Percentiles rank a stretch among this genome's conserved stretches.
phyloP scores from a whole-genome alignment of 257 asterid species.

The Striga asiatica region DNA sequence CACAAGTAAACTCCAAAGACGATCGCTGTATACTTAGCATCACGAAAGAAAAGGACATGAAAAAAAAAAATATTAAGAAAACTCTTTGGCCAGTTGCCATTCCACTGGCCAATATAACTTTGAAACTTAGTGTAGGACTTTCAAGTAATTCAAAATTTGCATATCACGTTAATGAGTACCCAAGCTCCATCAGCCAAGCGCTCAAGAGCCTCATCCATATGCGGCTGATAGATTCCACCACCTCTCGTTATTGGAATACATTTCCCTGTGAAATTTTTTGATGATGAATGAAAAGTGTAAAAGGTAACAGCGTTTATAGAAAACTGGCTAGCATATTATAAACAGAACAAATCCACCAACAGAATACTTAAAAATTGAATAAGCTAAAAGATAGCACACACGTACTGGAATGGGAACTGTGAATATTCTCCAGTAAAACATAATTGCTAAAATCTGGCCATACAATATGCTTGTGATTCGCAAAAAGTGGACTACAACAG shows the following conservation, averaged over 20 bases:
- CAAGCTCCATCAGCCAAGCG: conserved; percentile 78
- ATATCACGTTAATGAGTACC: conserved; percentile 36
- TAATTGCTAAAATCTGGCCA: not conserved
- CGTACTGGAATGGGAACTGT: conserved; percentile 3
- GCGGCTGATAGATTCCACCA: conserved; percentile 91
- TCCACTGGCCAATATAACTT: too few relatives aligned
- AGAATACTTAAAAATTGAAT: conserved; percentile 7
- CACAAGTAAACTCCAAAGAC: too few relatives aligned
- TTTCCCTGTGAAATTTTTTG: conserved; percentile 52
- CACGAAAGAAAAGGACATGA: too few relatives aligned
- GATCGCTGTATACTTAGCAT: too few relatives aligned
- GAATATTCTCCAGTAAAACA: conserved; percentile 3
- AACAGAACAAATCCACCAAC: not conserved
- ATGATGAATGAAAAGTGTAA: conserved; percentile 3
- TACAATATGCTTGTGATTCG: not conserved
- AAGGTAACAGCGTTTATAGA: not conserved
- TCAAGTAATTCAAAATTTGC: too few relatives aligned
- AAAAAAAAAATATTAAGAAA: too few relatives aligned
- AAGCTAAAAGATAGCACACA: not conserved
- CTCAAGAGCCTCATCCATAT: conserved; percentile 93
- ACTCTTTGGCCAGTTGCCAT: too few relatives aligned
- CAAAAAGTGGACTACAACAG: not conserved
- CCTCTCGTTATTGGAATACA: conserved; percentile 96
- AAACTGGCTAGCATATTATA: not conserved
- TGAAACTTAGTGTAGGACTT: too few relatives aligned